Evolutionary conservation across 164 flowering plant genomes (phyloP).

Genomic region (Vitis rupestris): DNA sequence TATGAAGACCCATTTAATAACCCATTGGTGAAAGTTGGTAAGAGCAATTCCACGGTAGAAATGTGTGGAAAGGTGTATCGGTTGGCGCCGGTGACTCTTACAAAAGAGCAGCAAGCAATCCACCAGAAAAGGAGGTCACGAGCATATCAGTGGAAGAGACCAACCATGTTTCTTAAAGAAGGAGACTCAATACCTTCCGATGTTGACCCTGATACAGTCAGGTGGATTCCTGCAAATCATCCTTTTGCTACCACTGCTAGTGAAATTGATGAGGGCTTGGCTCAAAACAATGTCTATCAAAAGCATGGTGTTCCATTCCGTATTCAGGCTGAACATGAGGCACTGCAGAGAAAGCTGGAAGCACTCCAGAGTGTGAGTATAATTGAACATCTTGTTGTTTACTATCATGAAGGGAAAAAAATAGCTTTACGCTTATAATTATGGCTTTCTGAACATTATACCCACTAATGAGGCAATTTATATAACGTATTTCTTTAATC

Average conservation of each 20-base stretch:
- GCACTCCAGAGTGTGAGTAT: slow-evolving; percentile 73
- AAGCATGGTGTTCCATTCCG: slow-evolving; percentile 95
- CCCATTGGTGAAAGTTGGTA: slow-evolving; percentile 78
- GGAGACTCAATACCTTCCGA: slow-evolving; percentile 90
- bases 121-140: slow-evolving; percentile 95
- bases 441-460: not conserved
- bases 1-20: slow-evolving; percentile 97
- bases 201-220: slow-evolving; percentile 92
- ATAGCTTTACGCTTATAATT: not conserved
- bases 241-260: slow-evolving; percentile 92
- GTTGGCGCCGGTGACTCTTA: slow-evolving; percentile 88
- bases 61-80: slow-evolving; percentile 95
- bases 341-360: slow-evolving; percentile 83
- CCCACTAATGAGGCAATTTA: too few relatives aligned
- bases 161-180: slow-evolving; percentile 84
- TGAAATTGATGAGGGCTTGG: slow-evolving; percentile 89
- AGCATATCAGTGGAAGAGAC: slow-evolving; percentile 99
- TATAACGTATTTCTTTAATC: too few relatives aligned
- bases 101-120: slow-evolving; percentile 62
- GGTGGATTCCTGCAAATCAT: slow-evolving; percentile 99
- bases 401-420: not conserved
- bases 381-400: not conserved
- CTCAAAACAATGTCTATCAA: slow-evolving; percentile 87
- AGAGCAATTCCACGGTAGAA: slow-evolving; percentile 72
- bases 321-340: slow-evolving; percentile 92